Percentiles rank a stretch among this genome's conserved stretches.
These are phyloP conservation scores for Pyrenophora graminea DNA, from an alignment of 2,329 filamentous ascomycete species.

Conservation along the genomic window DNA sequence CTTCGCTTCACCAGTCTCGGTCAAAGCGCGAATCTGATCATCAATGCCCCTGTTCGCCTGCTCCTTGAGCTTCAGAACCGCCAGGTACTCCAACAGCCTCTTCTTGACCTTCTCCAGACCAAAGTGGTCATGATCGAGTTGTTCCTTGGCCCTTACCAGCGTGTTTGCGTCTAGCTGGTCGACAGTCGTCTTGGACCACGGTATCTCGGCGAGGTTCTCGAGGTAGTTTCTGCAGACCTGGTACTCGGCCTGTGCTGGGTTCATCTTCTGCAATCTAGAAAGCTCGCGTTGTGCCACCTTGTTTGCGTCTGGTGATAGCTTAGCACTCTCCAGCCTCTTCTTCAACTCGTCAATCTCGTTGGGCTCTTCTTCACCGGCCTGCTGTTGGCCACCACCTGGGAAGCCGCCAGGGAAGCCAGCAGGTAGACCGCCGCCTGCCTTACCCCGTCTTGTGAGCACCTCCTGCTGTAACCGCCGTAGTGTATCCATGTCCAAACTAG, in stretches of 20 bases:
- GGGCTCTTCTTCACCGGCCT: constrained; percentile 71
- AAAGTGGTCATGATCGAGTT: constrained; percentile 95
- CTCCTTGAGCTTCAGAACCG: constrained; percentile 94
- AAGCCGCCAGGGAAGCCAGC: constrained; percentile 48
- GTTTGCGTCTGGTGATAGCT: constrained; percentile 79
- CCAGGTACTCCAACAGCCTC: constrained; percentile 89
- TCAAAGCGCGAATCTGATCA: constrained; percentile 68
- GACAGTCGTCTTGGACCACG: constrained; percentile 83
- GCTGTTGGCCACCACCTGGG: constrained; percentile 50
- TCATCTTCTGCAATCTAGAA: constrained; percentile 90
- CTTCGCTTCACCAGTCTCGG: constrained; percentile 49
- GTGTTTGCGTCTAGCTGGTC: constrained; percentile 85
- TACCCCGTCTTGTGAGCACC: constrained; percentile 43
- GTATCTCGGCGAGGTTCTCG: constrained; percentile 91
- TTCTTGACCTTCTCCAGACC: constrained; percentile 98
- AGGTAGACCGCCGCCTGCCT: constrained; percentile 40
- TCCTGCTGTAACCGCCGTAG: constrained; percentile 51
- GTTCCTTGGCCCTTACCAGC: constrained; percentile 76
- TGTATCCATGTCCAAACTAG: constrained; percentile 50
- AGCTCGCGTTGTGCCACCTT: constrained; percentile 92
- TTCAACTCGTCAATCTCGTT: constrained; percentile 92
- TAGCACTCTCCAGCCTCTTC: constrained; percentile 81
- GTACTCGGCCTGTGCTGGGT: constrained; percentile 93
- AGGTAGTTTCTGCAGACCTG: constrained; percentile 91
- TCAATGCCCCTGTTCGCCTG: constrained; percentile 83